Evolutionary conservation across 179 eudicot species (phyloP), one percentile per base, ranked within the genome.

Genomic region (Beta lomatogona): DNA sequence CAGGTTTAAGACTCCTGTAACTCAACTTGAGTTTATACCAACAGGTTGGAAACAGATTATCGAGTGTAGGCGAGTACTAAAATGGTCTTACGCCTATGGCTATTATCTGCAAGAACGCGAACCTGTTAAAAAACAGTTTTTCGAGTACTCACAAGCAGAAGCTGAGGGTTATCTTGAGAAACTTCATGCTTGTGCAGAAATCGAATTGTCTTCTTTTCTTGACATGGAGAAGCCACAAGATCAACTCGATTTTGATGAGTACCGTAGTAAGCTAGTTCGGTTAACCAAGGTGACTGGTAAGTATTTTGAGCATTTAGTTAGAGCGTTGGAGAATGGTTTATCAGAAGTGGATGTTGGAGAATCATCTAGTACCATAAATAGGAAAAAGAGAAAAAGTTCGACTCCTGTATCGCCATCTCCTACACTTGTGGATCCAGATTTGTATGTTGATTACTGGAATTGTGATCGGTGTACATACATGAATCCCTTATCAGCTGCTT

Each of bases 261-360:
- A 85, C 41, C 80, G 85, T 14, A 3, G 19, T 6, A 86, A 90
- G 80, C 59, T 90, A 45, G 76, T 67, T 9, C 64, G 58, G 25
- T 78, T 89, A 16, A 89, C 90, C 31, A 83, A 76, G 77, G 90
- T 90, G 79, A 91, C 93, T 65, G 70, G 86, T 69, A 84, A 85
- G 22, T 87, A 84, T 88, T 92, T 92, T 83, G 92, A 89, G 89
- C 89, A 92, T 75, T 86, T 92, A 63, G 90, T 90, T 14, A 84
- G 87, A 57, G 96, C 91, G 52, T 79, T 92, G 65, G 96, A 92
- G 85, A 87, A 90, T 75, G 93, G 93, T 73, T 85, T 92, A 63
- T 83, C 92, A 8, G 93, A 91, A 64, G 96, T 89, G 46, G 80
- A 82, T 55, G 46, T 86, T 22, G 84, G 10, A 6, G 28, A 22